Evolutionary conservation across 2,329 filamentous ascomycete genomes (phyloP).

Genomic region (Penicillium sp.): DNA sequence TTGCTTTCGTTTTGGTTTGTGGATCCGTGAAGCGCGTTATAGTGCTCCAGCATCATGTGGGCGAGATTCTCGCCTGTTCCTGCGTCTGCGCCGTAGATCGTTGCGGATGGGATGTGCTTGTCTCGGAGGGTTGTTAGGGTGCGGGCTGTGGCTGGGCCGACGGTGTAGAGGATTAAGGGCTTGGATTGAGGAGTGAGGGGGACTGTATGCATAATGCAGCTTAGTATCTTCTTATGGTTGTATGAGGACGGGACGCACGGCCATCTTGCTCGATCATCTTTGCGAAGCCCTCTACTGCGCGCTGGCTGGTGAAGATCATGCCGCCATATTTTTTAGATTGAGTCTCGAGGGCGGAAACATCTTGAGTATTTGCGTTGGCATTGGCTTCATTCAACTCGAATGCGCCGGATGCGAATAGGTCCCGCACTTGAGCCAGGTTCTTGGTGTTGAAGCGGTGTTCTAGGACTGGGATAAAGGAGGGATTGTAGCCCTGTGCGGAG

Average conservation of each 20-base stretch:
- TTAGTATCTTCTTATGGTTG: not conserved
- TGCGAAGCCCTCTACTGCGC: conserved; percentile 49
- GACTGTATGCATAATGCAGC: not conserved
- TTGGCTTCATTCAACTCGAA: conserved; percentile 17
- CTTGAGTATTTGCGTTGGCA: not conserved
- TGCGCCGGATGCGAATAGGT: conserved; percentile 36
- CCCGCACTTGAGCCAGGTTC: conserved; percentile 37
- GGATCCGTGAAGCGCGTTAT: conserved; percentile 47
- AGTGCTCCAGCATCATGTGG: conserved; percentile 74
- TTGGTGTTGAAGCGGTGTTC: conserved; percentile 42
- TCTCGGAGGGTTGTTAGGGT: conserved; percentile 59
- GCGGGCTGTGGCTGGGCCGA: conserved; percentile 57
- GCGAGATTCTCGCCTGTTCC: conserved; percentile 83
- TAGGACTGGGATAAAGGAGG: conserved; percentile 48
- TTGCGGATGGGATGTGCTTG: conserved; percentile 50
- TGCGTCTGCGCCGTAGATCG: conserved; percentile 73
- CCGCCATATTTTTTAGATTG: conserved; percentile 44
- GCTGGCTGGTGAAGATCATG: conserved; percentile 51
- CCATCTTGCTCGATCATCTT: conserved; percentile 34
- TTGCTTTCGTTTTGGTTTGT: conserved; percentile 12
- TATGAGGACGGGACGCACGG: conserved; percentile 11
- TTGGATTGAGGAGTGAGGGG: conserved; percentile 37
- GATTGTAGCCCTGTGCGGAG: conserved; percentile 31
- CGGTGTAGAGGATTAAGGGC: conserved; percentile 42
- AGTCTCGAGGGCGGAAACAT: not conserved